Base-by-base conservation (phyloP, 2,329 filamentous ascomycete species). In the Fusarium illudens region DNA sequence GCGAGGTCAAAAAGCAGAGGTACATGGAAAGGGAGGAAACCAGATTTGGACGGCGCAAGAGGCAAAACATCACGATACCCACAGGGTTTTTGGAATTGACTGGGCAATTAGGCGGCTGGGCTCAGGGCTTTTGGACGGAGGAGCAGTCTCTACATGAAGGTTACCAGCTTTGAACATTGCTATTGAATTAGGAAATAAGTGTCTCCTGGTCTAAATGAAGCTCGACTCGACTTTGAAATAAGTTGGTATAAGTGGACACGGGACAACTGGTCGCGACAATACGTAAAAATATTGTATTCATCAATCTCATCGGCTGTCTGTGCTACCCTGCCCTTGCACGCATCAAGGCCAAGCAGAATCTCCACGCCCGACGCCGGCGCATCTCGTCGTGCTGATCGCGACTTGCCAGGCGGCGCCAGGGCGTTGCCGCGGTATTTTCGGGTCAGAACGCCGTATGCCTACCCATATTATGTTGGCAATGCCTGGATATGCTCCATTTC, bases 281-380 rank as follows among this genome's bases (percentile, higher is more conserved):
- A 17, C 22, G 30, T 30, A n/a, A 53, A 34, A 12, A 34, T 60
- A 22, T 65, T 64, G 36, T 58, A 60, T 67, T 72, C 67, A 60
- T 73, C 71, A 73, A 71, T 72, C 68, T 73, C 69, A 49, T 72
- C 67, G 67, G 64, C 60, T 71, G 60, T 63, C 54, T 69, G 59
- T 68, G 59, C 62, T 65, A 65, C 61, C 52, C 58, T 70, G 60
- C 60, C 54, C 57, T 53, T 56, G 53, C 63, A 60, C 59, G 55
- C 60, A 58, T 64, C 57, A 49, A 66, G 58, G 63, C 55, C 50
- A 65, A 65, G 62, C 44, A 64, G 52, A 64, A 63, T 62, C 54
- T 60, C 59, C 51, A 58, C 61, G 62, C 57, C 60, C 62, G 48
- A 62, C 27, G 60, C 55, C 62, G 60, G 58, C 53, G 56, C 64